Base-by-base conservation (phyloP, 345 rosid species). In the Euphorbia lathyris region DNA sequence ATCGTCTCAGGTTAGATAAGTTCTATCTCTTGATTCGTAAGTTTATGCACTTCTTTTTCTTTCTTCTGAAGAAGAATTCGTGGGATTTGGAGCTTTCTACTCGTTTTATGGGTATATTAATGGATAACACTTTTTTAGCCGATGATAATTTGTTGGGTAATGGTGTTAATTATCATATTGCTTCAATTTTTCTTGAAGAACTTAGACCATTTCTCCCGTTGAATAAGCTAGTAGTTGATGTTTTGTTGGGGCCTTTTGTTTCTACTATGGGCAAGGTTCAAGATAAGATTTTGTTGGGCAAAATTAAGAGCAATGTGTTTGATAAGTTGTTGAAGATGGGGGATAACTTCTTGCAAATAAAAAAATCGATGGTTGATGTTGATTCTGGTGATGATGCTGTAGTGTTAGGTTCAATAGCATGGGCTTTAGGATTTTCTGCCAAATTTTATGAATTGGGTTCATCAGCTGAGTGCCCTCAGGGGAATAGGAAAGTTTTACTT, bases 81-180 rank as follows among this genome's bases (percentile, higher is more conserved):
- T 92, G 99, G 97, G 90, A 87, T 83, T 66, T 77, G 70, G 93
- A 82, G 25, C 66, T 90, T 13, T 75, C 81, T 12, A 73, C 78
- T 2, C 70, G 81, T 34, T 71, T 84, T 68, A 81, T 88, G 83
- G 77, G 72, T 48, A 60, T 83, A 32, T 73, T 93, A 69, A 82
- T 83, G 52, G 84, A 85, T 43, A 77, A 70, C 29, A 81, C 85
- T 5, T 82, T 87, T 25, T 76, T 85, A 43, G 87, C 83, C 50
- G 78, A 72, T 73, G 96, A 85, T 76, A 80, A 82, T 73, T 73
- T 86, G 68, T 78, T 63, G 26, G 97, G 97, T 4, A 81, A 80
- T 66, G 99, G 97, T 29, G 97, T 95, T 52, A 88, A 84, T 72
- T 95, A 95, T 68, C 97, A 95, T 63, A 72, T 93, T 57, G 92